Evolutionary conservation across 2,329 filamentous ascomycete genomes (phyloP), one percentile per base, ranked within the genome.

Genomic region (Cladophialophora psammophila): DNA sequence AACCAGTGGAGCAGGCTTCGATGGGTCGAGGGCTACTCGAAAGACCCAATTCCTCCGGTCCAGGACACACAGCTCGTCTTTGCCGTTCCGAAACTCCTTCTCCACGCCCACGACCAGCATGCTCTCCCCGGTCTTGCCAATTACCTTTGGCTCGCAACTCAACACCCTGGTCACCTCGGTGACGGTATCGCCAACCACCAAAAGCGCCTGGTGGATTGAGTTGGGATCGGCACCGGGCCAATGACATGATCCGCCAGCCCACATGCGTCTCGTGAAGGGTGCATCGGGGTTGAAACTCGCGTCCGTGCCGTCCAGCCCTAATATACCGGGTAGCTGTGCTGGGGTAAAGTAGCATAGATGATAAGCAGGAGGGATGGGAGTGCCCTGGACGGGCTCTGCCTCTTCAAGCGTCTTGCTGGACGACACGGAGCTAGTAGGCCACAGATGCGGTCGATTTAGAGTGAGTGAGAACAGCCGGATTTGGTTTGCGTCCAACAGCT

Each of bases 331-430:
- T 0, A 85, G 68, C 4, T 84, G 84, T 0, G 78, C 78, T 0
- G 88, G 87, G 0, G 87, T 88, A 73, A 90, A 90, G 74, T 90
- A 90, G 0, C 83, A 84, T 0, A 90, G 80, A 72, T 90, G 88
- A 69, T 89, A 87, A 1, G 86, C 87, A 0, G 85, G 81, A 0
- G 87, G 87, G 0, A 90, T 67, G 0, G 82, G 81, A 0, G 85
- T 86, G 7, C 84, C 83, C 0, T 73, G 57, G 0, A 76, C 71
- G 0, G 84, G 81, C n/a, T 74, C 63, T 0, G 81, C 64, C 0
- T 74, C 63, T 36, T 77, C 74, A 6, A 74, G 67, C 20, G 64
- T 57, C 31, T 68, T 67, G 42, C 80, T 78, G 3, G 84, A 71
- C 53, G 82, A 76, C 5, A 78, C 71, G 1, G 77, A 78, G 56